A percentile compares a stretch with the other conserved stretches of the same genome.
phyloP scores from a whole-genome alignment of 2,329 filamentous ascomycete genomes.

The Penicillium sp. region DNA sequence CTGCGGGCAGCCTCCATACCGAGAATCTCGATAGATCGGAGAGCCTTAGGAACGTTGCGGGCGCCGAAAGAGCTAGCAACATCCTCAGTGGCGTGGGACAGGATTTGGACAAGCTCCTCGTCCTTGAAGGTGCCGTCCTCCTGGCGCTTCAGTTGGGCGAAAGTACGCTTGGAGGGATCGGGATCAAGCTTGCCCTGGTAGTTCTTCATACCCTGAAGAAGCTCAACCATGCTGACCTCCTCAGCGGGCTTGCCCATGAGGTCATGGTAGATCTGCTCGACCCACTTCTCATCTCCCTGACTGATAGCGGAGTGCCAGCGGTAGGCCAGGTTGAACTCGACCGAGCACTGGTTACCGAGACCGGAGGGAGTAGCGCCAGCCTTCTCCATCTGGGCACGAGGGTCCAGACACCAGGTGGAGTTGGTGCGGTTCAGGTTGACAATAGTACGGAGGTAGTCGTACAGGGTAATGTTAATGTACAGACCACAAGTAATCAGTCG shows the following conservation, averaged over 20 bases:
- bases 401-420: slow-evolving; percentile 81
- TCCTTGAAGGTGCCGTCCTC: slow-evolving; percentile 72
- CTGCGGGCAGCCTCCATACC: slow-evolving; percentile 76
- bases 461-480: slow-evolving; percentile 77
- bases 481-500: slow-evolving; percentile 73
- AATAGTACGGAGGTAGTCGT: slow-evolving; percentile 80
- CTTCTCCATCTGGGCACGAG: slow-evolving; percentile 70
- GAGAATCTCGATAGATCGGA: slow-evolving; percentile 77
- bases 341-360: slow-evolving; percentile 80
- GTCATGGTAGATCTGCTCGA: slow-evolving; percentile 68
- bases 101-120: slow-evolving; percentile 73
- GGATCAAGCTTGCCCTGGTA: slow-evolving; percentile 64
- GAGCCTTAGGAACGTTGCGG: slow-evolving; percentile 72
- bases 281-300: slow-evolving; percentile 79
- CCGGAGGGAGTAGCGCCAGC: slow-evolving; percentile 67
- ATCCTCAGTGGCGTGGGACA: slow-evolving; percentile 73
- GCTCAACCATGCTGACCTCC: slow-evolving; percentile 62
- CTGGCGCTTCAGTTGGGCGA: slow-evolving; percentile 68
- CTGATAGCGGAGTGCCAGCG: slow-evolving; percentile 83
- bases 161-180: slow-evolving; percentile 71
- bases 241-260: slow-evolving; percentile 65
- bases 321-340: slow-evolving; percentile 88
- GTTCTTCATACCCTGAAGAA: slow-evolving; percentile 65
- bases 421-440: slow-evolving; percentile 73
- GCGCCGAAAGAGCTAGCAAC: slow-evolving; percentile 67